These are phyloP conservation scores for Royoungia palumana DNA, from an alignment of 768 basidiomycete genomes.

Conservation along the genomic window DNA sequence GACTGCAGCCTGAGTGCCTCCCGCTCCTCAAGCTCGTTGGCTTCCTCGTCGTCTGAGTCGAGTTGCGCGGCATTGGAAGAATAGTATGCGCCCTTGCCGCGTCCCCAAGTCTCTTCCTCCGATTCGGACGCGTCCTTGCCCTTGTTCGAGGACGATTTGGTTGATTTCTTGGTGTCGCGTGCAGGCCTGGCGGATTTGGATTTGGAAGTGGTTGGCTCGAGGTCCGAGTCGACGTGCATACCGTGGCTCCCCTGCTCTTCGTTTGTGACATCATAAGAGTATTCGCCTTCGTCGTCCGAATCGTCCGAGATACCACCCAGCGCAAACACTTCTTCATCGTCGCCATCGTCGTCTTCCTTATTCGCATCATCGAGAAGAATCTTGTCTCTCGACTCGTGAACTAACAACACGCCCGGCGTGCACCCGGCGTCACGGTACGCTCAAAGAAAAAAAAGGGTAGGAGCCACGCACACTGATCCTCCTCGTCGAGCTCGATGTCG, in stretches of 20 bases:
- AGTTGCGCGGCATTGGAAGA: constrained; percentile 78
- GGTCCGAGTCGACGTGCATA: constrained; percentile 17
- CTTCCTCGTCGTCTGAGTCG: constrained; percentile 87
- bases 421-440: neutral
- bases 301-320: constrained; percentile 51
- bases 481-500: constrained; percentile 75
- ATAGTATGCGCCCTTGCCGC: constrained; percentile 77
- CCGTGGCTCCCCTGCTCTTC: constrained; percentile 18
- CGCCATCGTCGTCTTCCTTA: constrained; percentile 47
- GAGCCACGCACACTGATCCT: constrained; percentile 65
- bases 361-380: constrained; percentile 70
- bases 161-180: constrained; percentile 14
- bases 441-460: neutral
- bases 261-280: constrained; percentile 15
- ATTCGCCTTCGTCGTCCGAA: constrained; percentile 29
- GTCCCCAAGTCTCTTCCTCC: constrained; percentile 72
- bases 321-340: constrained; percentile 79
- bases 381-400: constrained; percentile 70
- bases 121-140: constrained; percentile 16
- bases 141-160: neutral
- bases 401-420: constrained; percentile 36
- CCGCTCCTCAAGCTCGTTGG: constrained; percentile 81
- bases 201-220: constrained; percentile 6
- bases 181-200: constrained; percentile 10
- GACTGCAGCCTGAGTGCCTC: constrained; percentile 79